These are phyloP conservation scores for Chaetomium tenue DNA, from an alignment of 495 filamentous ascomycete genomes.

Conservation along the genomic window DNA sequence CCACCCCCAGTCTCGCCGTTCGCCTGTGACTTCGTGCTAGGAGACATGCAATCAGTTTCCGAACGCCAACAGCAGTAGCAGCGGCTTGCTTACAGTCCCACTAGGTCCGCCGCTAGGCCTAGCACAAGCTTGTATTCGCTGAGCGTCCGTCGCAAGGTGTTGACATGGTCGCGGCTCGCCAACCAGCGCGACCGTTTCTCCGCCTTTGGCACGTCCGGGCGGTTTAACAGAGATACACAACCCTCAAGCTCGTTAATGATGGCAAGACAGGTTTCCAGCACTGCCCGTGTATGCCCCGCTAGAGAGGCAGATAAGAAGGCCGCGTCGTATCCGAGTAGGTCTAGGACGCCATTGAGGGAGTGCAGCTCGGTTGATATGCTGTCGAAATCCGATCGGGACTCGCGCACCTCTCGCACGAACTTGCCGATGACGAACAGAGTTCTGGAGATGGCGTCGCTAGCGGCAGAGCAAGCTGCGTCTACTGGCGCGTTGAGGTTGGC, in stretches of 20 bases:
- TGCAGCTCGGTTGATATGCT: slow-evolving; percentile 49
- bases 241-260: slow-evolving; percentile 40
- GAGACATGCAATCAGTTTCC: slow-evolving; percentile 1
- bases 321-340: slow-evolving; percentile 48
- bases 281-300: slow-evolving; percentile 38
- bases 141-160: slow-evolving; percentile 37
- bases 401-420: slow-evolving; percentile 49
- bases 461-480: slow-evolving; percentile 42
- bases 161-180: slow-evolving; percentile 37
- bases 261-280: slow-evolving; percentile 38
- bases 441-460: slow-evolving; percentile 38
- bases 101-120: slow-evolving; percentile 44
- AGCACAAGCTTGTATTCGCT: slow-evolving; percentile 42
- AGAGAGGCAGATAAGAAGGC: slow-evolving; percentile 38
- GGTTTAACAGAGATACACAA: slow-evolving; percentile 34
- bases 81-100: slow-evolving; percentile 36
- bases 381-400: slow-evolving; percentile 47
- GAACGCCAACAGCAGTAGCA: neutral
- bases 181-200: slow-evolving; percentile 47
- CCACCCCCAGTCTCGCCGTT: neutral
- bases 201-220: slow-evolving; percentile 32
- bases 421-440: slow-evolving; percentile 32
- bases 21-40: slow-evolving; percentile 13
- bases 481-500: slow-evolving; percentile 37
- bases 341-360: slow-evolving; percentile 46